phyloP scores from a whole-genome alignment of 306 rosid genomes.

The Glycine soja region DNA sequence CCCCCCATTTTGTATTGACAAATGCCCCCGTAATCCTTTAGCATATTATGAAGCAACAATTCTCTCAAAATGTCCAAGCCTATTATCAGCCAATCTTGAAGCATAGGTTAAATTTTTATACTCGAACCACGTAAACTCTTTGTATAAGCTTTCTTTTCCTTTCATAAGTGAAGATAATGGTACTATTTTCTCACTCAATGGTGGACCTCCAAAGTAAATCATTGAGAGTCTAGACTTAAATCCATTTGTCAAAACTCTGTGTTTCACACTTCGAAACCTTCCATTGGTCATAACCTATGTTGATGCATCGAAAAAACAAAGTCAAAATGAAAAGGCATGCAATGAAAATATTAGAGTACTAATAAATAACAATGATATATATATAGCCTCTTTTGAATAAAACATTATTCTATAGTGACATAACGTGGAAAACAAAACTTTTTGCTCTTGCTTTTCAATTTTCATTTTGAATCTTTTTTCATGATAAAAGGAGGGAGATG shows the following conservation, averaged over 20 bases:
- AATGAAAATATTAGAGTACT: constrained; percentile 36
- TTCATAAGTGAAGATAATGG: constrained; percentile 82
- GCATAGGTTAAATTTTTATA: constrained; percentile 66
- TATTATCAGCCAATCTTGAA: constrained; percentile 76
- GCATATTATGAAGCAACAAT: constrained; percentile 69
- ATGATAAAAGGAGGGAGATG: neutral
- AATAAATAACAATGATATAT: neutral
- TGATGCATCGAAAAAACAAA: constrained; percentile 21
- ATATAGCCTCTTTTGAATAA: neutral
- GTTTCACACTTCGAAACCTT: constrained; percentile 83
- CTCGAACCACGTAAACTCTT: constrained; percentile 97
- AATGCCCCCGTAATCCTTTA: neutral
- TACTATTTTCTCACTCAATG: constrained; percentile 83
- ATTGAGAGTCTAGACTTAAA: constrained; percentile 77
- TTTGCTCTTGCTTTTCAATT: neutral
- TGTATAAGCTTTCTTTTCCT: constrained; percentile 84
- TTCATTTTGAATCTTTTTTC: neutral
- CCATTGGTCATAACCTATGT: constrained; percentile 95
- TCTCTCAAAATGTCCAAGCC: constrained; percentile 82
- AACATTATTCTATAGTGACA: constrained; percentile 5
- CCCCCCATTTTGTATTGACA: neutral
- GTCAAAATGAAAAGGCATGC: neutral
- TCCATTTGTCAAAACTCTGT: constrained; percentile 80
- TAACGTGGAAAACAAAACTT: constrained; percentile 40
- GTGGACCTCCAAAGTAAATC: constrained; percentile 96